Evolutionary conservation across 257 asterid species (phyloP).

Genomic region (Nicotiana tabacum): DNA sequence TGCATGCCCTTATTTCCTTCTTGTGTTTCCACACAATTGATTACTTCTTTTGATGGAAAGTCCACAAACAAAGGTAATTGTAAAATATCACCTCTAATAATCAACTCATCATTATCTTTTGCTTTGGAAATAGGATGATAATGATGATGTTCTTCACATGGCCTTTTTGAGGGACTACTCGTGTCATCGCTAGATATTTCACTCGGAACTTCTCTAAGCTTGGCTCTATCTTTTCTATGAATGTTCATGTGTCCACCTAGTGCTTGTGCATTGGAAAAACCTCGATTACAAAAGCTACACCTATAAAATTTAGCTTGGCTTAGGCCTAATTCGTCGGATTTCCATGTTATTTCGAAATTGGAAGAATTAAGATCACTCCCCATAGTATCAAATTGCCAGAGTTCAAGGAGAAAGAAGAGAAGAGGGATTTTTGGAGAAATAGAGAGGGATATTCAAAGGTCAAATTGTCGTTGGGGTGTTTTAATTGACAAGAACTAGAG

Average conservation of each 20-base stretch:
- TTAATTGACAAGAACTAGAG: conserved; percentile 17
- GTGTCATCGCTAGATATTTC: conserved; percentile 14
- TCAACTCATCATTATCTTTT: neutral
- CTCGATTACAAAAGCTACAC: conserved; percentile 61
- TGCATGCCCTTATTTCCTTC: conserved; percentile 11
- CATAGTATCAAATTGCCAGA: conserved; percentile 16
- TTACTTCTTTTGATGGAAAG: conserved; percentile 15
- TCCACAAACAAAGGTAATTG: conserved; percentile 23
- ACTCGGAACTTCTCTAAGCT: conserved; percentile 36
- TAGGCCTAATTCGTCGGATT: conserved; percentile 6
- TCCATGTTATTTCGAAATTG: conserved; percentile 16
- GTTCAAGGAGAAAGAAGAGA: neutral
- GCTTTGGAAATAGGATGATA: neutral
- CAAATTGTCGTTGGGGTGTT: conserved; percentile 18
- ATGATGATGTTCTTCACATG: neutral
- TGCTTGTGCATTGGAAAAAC: conserved; percentile 74
- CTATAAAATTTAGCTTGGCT: conserved; percentile 30
- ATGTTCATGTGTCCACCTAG: conserved; percentile 82
- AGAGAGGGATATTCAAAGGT: conserved; percentile 26
- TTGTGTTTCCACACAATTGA: neutral
- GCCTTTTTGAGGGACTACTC: conserved; percentile 5
- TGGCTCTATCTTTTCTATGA: conserved; percentile 69
- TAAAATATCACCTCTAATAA: neutral
- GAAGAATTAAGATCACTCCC: conserved; percentile 28
- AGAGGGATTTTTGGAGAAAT: neutral